phyloP scores from a whole-genome alignment of 352 stramenopile species.

The Pythium insidiosum region DNA sequence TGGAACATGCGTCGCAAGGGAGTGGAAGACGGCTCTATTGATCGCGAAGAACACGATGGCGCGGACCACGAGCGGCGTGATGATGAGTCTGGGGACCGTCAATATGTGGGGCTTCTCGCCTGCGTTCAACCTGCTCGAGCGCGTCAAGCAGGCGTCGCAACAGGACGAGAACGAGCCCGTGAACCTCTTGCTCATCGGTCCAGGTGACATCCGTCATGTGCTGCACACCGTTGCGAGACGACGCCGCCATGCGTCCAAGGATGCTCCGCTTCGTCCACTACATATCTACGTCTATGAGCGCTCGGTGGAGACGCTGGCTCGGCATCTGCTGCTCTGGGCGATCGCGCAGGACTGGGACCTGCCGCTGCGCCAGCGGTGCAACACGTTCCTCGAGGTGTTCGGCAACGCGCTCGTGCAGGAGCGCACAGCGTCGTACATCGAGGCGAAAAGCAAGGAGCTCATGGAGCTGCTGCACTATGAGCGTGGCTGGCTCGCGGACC shows the following conservation, averaged over 20 bases:
- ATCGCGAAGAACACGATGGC: slow-evolving; percentile 30
- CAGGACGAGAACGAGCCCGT: slow-evolving; percentile 19
- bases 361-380: slow-evolving; percentile 85
- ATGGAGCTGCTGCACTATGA: slow-evolving; percentile 71
- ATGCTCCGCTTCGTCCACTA: slow-evolving; percentile 24
- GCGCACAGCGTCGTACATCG: slow-evolving; percentile 79
- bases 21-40: neutral
- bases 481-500: slow-evolving; percentile 35
- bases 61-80: slow-evolving; percentile 36
- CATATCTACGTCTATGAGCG: slow-evolving; percentile 90
- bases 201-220: slow-evolving; percentile 77
- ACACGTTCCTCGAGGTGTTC: slow-evolving; percentile 90
- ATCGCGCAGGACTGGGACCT: slow-evolving; percentile 83
- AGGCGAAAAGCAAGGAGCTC: slow-evolving; percentile 59
- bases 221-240: slow-evolving; percentile 45
- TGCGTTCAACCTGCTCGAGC: slow-evolving; percentile 46
- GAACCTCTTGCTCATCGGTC: slow-evolving; percentile 45
- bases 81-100: slow-evolving; percentile 76
- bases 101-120: slow-evolving; percentile 86
- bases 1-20: neutral
- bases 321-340: slow-evolving; percentile 85
- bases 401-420: slow-evolving; percentile 88
- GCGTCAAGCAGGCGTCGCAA: neutral
- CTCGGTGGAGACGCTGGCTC: slow-evolving; percentile 76
- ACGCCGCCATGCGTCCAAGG: slow-evolving; percentile 18